Evolutionary conservation across 2,329 filamentous ascomycete genomes (phyloP).

Genomic region (Botrytis tulipae): DNA sequence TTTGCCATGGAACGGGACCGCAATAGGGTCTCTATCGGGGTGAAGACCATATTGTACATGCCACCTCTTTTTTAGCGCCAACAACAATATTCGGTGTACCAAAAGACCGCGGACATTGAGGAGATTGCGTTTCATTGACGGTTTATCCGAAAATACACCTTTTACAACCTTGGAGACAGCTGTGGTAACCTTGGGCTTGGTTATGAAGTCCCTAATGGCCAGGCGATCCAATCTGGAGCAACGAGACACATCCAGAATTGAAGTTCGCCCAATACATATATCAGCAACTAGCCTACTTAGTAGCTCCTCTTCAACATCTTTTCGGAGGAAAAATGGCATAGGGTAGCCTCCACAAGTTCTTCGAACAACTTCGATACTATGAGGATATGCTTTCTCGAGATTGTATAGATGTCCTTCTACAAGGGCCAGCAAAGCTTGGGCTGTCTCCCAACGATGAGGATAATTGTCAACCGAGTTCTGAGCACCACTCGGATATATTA

Average conservation of each 20-base stretch:
- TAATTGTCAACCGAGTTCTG: slow-evolving; percentile 42
- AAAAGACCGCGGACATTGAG: slow-evolving; percentile 64
- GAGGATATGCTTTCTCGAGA: slow-evolving; percentile 41
- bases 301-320: slow-evolving; percentile 41
- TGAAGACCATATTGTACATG: slow-evolving; percentile 61
- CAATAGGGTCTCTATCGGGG: slow-evolving; percentile 54
- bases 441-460: slow-evolving; percentile 42
- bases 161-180: slow-evolving; percentile 32
- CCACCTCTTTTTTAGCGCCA: slow-evolving; percentile 53
- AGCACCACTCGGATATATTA: slow-evolving; percentile 44
- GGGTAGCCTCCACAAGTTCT: slow-evolving; percentile 43
- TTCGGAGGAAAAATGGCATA: slow-evolving; percentile 47
- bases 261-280: slow-evolving; percentile 36
- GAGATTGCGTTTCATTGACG: slow-evolving; percentile 40
- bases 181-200: slow-evolving; percentile 30
- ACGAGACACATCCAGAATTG: slow-evolving; percentile 28
- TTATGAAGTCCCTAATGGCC: slow-evolving; percentile 34
- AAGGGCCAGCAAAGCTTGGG: slow-evolving; percentile 35
- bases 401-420: slow-evolving; percentile 38
- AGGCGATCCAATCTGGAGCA: slow-evolving; percentile 32
- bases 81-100: slow-evolving; percentile 54
- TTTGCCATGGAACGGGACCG: slow-evolving; percentile 67
- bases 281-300: slow-evolving; percentile 38
- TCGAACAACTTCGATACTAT: slow-evolving; percentile 46
- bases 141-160: slow-evolving; percentile 38